Conservation (phyloP, 2,329 filamentous ascomycete species). For the Tolypocladium paradoxum region DNA sequence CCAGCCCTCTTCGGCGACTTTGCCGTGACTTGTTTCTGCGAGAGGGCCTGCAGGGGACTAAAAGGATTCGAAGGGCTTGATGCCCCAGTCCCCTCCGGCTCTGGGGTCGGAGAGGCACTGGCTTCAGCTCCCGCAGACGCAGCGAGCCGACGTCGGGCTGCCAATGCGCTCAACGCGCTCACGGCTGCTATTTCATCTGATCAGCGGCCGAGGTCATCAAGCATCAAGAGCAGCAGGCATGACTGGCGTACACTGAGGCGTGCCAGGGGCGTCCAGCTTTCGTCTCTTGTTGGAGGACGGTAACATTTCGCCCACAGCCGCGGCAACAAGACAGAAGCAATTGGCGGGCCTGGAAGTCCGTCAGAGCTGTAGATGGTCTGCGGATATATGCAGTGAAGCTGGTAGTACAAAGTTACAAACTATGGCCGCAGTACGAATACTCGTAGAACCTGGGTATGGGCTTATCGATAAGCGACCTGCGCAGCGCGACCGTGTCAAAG, state of each 20-base stretch:
- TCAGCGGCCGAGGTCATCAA: neutral
- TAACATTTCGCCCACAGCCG: neutral
- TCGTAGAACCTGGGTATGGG: neutral
- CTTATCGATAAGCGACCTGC: neutral
- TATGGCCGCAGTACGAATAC: too few species aligned
- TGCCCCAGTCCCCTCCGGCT: conserved; percentile 9
- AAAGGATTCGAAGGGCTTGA: conserved; percentile 17
- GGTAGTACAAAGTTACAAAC: neutral
- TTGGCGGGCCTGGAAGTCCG: conserved; percentile 3
- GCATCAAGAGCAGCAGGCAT: neutral
- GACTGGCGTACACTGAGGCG: conserved; percentile 17
- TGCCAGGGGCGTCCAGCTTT: conserved; percentile 19
- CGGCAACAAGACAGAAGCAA: neutral
- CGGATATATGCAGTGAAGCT: neutral
- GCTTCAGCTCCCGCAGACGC: conserved; percentile 7
- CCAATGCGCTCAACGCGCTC: conserved; percentile 26
- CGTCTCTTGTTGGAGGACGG: conserved; percentile 22
- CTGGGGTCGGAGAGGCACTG: neutral
- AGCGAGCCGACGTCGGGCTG: conserved; percentile 20
- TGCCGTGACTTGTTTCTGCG: conserved; percentile 2
- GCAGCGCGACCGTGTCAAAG: conserved; percentile 2
- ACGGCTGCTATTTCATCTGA: conserved; percentile 8
- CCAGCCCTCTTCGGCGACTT: conserved; percentile 10
- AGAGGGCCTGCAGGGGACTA: conserved; percentile 14
- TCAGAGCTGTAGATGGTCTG: neutral